Percentiles rank a stretch among this genome's conserved stretches.
Conservation (phyloP, 371 early-diverging fungal species). For the Dichotomocladium elegans region DNA sequence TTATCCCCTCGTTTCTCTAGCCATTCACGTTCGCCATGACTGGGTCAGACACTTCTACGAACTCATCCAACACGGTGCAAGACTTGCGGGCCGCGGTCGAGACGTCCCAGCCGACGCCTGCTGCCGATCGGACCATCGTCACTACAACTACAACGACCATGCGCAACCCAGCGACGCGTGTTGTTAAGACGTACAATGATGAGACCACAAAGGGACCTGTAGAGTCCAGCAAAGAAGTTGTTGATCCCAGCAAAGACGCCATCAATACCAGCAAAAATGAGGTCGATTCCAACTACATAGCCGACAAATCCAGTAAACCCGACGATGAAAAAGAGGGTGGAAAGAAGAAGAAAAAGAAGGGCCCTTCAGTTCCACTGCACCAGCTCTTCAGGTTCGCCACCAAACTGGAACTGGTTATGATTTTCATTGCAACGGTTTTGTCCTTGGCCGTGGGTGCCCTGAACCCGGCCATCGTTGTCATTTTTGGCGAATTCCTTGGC, state of each 20-base stretch:
- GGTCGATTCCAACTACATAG: neutral
- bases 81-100: neutral
- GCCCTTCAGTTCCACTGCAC: slow-evolving; percentile 24
- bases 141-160: neutral
- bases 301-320: neutral
- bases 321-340: slow-evolving; percentile 8
- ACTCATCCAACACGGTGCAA: slow-evolving; percentile 5
- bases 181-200: no score
- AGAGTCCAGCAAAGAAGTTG: no score
- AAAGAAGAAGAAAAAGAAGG: slow-evolving; percentile 28
- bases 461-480: slow-evolving; percentile 36
- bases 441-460: slow-evolving; percentile 33
- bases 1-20: neutral
- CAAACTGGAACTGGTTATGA: slow-evolving; percentile 18
- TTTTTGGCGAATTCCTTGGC: slow-evolving; percentile 40
- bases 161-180: no score
- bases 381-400: slow-evolving; percentile 37
- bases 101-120: neutral
- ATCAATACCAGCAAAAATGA: neutral
- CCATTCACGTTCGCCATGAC: neutral
- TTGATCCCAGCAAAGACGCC: no score
- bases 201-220: no score
- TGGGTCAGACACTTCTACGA: slow-evolving; percentile 1
- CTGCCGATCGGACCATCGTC: neutral
- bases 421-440: slow-evolving; percentile 17